Evolutionary conservation across 2,329 filamentous ascomycete genomes (phyloP).

Genomic region (Cladophialophora carrionii): DNA sequence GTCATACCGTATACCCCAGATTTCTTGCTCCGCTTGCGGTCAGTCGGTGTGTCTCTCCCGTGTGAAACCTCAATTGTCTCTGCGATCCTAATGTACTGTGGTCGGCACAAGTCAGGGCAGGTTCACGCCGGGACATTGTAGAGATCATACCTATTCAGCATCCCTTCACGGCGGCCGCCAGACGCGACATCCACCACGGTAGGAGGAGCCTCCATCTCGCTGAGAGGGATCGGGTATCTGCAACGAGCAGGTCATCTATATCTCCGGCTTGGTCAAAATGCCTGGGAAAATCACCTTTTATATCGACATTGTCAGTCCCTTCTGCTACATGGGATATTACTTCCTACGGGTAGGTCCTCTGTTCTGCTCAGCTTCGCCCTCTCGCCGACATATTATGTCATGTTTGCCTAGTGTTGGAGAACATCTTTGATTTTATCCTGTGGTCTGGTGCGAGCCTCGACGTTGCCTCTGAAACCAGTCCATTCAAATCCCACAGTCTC

Average conservation of each 20-base stretch:
- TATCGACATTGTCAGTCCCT: slow-evolving; percentile 63
- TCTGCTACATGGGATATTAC: slow-evolving; percentile 64
- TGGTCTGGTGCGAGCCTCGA: background rate
- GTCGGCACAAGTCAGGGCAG: background rate
- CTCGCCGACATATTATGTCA: background rate
- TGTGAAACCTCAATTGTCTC: background rate
- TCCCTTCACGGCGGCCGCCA: background rate
- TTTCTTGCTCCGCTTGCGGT: background rate
- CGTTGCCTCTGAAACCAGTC: no score
- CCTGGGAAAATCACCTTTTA: slow-evolving; percentile 59
- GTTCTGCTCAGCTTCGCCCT: slow-evolving; percentile 6
- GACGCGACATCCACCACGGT: background rate
- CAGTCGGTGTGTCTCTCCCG: background rate
- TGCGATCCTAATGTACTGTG: background rate
- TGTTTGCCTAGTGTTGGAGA: background rate
- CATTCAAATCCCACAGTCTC: background rate
- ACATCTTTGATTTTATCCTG: background rate
- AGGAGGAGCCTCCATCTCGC: background rate
- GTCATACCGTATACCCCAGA: no score
- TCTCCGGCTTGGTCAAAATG: background rate
- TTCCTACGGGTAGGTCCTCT: slow-evolving; percentile 54
- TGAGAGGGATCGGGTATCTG: background rate
- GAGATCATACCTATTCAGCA: background rate
- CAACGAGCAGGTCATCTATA: background rate
- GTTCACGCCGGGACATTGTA: background rate